phyloP scores from a whole-genome alignment of 2,329 filamentous ascomycete species.

The Phaeomoniella chlamydospora region DNA sequence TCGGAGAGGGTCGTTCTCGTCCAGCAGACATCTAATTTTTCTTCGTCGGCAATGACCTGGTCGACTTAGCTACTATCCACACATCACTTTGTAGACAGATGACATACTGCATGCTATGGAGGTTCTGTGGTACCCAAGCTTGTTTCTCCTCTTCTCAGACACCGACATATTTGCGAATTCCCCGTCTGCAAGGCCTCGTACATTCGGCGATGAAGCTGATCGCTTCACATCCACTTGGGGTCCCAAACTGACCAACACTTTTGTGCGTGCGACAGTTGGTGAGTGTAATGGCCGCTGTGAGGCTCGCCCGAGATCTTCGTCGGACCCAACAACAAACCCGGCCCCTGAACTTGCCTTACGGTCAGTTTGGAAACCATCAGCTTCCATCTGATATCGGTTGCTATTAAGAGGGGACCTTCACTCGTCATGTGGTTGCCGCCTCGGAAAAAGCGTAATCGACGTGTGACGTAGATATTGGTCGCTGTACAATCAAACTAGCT shows the following conservation, averaged over 20 bases:
- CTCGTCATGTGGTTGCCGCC: too few species aligned
- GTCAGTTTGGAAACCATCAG: background rate
- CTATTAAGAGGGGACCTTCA: too few species aligned
- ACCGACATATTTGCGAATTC: slow-evolving; percentile 18
- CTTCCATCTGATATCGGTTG: background rate
- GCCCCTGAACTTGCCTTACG: background rate
- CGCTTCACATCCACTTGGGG: background rate
- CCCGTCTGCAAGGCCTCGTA: background rate
- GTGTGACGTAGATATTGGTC: too few species aligned
- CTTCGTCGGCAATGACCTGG: slow-evolving; percentile 79
- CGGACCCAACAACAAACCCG: background rate
- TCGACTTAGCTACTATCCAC: slow-evolving; percentile 6
- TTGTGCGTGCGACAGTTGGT: background rate
- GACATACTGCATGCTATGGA: slow-evolving; percentile 89
- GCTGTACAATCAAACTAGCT: too few species aligned
- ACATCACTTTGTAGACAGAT: slow-evolving; percentile 5
- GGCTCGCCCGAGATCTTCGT: background rate
- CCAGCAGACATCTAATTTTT: slow-evolving; percentile 81
- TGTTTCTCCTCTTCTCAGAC: slow-evolving; percentile 66
- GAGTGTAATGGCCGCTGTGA: background rate
- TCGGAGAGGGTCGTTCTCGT: slow-evolving; percentile 55
- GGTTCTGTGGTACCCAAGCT: slow-evolving; percentile 87
- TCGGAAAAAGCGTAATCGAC: too few species aligned
- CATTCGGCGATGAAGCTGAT: background rate
- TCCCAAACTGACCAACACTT: background rate